Conservation (phyloP, 2,329 filamentous ascomycete genomes). For the Paracamarosporium sp. region DNA sequence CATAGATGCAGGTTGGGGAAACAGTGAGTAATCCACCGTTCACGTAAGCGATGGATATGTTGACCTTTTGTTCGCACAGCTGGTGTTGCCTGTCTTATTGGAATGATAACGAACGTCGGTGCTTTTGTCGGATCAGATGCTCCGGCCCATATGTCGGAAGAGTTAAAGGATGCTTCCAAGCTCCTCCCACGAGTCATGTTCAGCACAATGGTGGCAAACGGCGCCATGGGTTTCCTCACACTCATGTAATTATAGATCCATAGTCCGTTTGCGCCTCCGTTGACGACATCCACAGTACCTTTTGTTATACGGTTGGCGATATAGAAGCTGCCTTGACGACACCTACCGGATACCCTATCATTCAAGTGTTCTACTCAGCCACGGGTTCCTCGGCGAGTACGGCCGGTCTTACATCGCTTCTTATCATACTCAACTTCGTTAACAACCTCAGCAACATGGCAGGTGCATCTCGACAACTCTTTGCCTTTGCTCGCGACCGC, state of each 20-base stretch:
- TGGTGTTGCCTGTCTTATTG: slow-evolving; percentile 14
- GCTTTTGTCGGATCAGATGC: neutral
- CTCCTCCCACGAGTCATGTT: slow-evolving; percentile 50
- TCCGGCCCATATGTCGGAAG: slow-evolving; percentile 37
- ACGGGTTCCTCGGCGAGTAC: slow-evolving; percentile 9
- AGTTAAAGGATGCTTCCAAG: slow-evolving; percentile 40
- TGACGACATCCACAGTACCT: neutral
- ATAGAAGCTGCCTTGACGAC: neutral
- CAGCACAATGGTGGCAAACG: slow-evolving; percentile 46
- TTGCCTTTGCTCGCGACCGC: slow-evolving; percentile 13
- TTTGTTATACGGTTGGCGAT: neutral
- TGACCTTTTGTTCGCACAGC: slow-evolving; percentile 22
- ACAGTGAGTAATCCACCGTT: neutral
- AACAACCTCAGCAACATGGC: slow-evolving; percentile 17
- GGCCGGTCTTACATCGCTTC: slow-evolving; percentile 11
- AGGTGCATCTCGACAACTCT: slow-evolving; percentile 21
- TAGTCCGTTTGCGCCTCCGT: neutral
- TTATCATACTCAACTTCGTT: slow-evolving; percentile 5
- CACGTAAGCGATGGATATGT: neutral
- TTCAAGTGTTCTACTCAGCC: slow-evolving; percentile 19
- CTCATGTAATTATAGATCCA: neutral
- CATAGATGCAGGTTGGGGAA: neutral
- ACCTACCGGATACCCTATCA: neutral
- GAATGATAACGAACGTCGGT: neutral
- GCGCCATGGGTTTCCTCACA: slow-evolving; percentile 46